A percentile compares a stretch with the other conserved stretches of the same genome.
These are phyloP conservation scores for Suillus tomentosus DNA, from an alignment of 768 basidiomycete species.

Conservation along the genomic window DNA sequence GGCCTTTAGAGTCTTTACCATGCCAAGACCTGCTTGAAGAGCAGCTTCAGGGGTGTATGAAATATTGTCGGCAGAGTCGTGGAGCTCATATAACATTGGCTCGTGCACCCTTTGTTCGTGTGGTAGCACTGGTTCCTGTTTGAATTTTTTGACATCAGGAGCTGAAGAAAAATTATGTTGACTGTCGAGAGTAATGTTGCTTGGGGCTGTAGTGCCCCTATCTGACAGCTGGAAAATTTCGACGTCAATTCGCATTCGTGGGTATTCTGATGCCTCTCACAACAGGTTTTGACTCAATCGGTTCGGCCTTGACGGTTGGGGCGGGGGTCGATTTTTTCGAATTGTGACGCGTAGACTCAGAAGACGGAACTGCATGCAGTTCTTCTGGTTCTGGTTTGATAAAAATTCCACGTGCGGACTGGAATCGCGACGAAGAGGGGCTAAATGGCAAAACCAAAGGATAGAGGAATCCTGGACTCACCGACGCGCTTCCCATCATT, in stretches of 20 bases:
- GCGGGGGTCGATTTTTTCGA: not conserved
- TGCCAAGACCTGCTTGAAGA: constrained; percentile 50
- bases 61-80: constrained; percentile 45
- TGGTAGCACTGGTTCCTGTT: not conserved
- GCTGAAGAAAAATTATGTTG: not conserved
- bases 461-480: not conserved
- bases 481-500: not conserved
- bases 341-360: not conserved
- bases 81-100: constrained; percentile 37
- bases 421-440: constrained; percentile 5
- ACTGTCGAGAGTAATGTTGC: not conserved
- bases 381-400: constrained; percentile 7
- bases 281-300: not conserved
- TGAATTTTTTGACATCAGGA: not conserved
- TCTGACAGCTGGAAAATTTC: not conserved
- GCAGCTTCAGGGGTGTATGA: constrained; percentile 49
- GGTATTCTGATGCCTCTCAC: not conserved
- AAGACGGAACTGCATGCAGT: not conserved
- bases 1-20: constrained; percentile 52
- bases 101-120: constrained; percentile 5
- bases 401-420: not conserved
- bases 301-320: not conserved
- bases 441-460: not conserved
- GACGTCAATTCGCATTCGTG: not conserved
- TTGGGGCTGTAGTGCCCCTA: not conserved